Evolutionary conservation across 2,329 filamentous ascomycete genomes (phyloP).

Genomic region (Xylaria digitata): DNA sequence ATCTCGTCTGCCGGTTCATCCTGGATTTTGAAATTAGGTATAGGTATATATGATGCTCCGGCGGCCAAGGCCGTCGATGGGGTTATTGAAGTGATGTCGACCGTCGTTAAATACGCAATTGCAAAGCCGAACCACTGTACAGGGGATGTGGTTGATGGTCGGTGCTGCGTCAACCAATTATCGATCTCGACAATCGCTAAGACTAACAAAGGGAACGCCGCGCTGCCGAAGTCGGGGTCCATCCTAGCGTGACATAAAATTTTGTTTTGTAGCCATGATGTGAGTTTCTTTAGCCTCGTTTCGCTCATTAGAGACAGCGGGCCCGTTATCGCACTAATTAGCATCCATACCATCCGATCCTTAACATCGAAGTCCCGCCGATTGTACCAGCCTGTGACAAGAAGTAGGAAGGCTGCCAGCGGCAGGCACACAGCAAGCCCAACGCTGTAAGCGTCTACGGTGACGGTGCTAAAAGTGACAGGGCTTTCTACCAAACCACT

Average conservation of each 20-base stretch:
- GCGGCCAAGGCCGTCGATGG: slow-evolving; percentile 1
- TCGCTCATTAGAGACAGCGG: slow-evolving; percentile 34
- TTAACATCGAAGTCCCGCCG: slow-evolving; percentile 36
- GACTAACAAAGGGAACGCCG: slow-evolving; percentile 31
- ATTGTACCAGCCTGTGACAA: slow-evolving; percentile 35
- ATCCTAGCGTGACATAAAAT: slow-evolving; percentile 12
- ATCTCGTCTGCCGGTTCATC: slow-evolving; percentile 21
- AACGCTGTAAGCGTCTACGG: slow-evolving; percentile 30
- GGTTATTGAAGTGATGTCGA: slow-evolving; percentile 25
- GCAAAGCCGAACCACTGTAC: slow-evolving; percentile 37
- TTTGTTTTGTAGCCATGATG: slow-evolving; percentile 24
- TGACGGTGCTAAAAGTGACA: slow-evolving; percentile 14
- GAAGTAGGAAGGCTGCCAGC: slow-evolving; percentile 32
- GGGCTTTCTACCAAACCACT: slow-evolving; percentile 32
- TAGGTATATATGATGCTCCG: slow-evolving; percentile 24
- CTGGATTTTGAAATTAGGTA: slow-evolving; percentile 26
- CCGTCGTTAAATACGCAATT: slow-evolving; percentile 34
- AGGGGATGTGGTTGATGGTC: slow-evolving; percentile 35
- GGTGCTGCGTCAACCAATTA: slow-evolving; percentile 32
- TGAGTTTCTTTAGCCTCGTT: slow-evolving; percentile 33
- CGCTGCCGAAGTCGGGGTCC: slow-evolving; percentile 28
- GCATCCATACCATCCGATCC: slow-evolving; percentile 28
- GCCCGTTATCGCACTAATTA: slow-evolving; percentile 32
- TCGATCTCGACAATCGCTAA: slow-evolving; percentile 37
- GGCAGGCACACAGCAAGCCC: slow-evolving; percentile 34